Percentiles rank a stretch among this genome's conserved stretches.
Conservation (phyloP, 768 basidiomycete species). For the Arthromyces matolae region DNA sequence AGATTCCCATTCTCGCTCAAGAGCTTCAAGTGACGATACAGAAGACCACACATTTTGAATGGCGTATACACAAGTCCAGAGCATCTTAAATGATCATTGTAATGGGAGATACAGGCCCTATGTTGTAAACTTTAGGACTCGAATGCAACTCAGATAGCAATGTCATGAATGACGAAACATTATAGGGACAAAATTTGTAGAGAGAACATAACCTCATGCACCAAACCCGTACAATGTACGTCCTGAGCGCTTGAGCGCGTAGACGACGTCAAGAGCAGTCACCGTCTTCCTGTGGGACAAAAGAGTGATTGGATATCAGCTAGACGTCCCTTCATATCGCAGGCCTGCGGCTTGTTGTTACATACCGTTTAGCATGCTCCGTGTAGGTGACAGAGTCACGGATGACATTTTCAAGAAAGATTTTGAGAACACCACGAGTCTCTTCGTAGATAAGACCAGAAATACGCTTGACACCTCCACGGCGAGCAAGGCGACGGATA, state of each 20-base stretch:
- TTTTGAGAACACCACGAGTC: constrained; percentile 79
- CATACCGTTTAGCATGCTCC: constrained; percentile 83
- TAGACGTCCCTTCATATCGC: too few relatives aligned
- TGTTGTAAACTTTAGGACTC: too few relatives aligned
- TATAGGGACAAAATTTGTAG: too few relatives aligned
- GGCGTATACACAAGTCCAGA: too few relatives aligned
- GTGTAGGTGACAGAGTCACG: constrained; percentile 65
- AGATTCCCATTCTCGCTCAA: constrained; percentile 23
- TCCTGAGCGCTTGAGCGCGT: constrained; percentile 69
- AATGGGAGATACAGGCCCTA: too few relatives aligned
- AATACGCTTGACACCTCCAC: constrained; percentile 82
- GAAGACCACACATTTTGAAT: constrained; percentile 5
- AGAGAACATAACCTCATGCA: constrained; percentile 38
- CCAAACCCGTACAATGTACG: constrained; percentile 84
- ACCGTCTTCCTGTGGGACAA: constrained; percentile 60
- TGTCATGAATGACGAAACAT: too few relatives aligned
- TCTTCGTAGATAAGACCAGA: constrained; percentile 77
- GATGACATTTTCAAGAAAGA: constrained; percentile 59
- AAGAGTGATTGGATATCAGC: constrained; percentile 9
- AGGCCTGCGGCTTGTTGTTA: not conserved
- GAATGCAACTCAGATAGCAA: too few relatives aligned
- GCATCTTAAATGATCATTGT: too few relatives aligned
- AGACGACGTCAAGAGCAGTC: constrained; percentile 82
- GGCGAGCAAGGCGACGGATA: constrained; percentile 77
- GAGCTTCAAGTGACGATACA: constrained; percentile 18